Evolutionary conservation across 164 flowering plant species (phyloP).

Genomic region (Vitis labrusca): DNA sequence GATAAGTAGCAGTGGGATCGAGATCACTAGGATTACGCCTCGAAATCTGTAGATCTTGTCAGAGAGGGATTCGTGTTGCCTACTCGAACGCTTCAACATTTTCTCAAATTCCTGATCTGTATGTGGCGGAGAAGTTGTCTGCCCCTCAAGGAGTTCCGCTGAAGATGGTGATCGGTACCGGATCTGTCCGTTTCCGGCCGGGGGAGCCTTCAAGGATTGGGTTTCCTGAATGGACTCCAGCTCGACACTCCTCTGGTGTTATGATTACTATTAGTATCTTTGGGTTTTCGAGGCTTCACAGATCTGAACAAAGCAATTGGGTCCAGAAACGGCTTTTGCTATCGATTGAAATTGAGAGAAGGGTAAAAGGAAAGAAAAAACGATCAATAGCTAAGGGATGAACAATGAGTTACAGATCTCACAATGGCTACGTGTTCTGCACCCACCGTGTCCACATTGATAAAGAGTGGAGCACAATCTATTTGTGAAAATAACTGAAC

Average conservation of each 20-base stretch:
- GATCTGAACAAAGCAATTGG: too few species aligned
- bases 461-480: too few species aligned
- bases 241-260: conserved; percentile 12
- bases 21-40: conserved; percentile 54
- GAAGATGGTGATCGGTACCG: conserved; percentile 92
- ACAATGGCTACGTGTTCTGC: too few species aligned
- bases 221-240: conserved; percentile 66
- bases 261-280: too few species aligned
- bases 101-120: conserved; percentile 5
- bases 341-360: too few species aligned
- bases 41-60: conserved; percentile 70
- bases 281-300: too few species aligned
- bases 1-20: conserved; percentile 69
- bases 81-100: conserved; percentile 34
- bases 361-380: too few species aligned
- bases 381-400: too few species aligned
- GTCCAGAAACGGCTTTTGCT: too few species aligned
- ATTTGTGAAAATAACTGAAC: too few species aligned
- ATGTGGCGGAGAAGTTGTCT: conserved; percentile 14
- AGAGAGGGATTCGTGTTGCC: conserved; percentile 41
- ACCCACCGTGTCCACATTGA: too few species aligned
- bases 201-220: conserved; percentile 45
- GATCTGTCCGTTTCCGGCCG: conserved; percentile 77
- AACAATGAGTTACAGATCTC: too few species aligned
- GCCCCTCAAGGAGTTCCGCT: conserved; percentile 68